phyloP scores from a whole-genome alignment of 1,284 basidiomycete genomes.

The Fistulinella staudtii region DNA sequence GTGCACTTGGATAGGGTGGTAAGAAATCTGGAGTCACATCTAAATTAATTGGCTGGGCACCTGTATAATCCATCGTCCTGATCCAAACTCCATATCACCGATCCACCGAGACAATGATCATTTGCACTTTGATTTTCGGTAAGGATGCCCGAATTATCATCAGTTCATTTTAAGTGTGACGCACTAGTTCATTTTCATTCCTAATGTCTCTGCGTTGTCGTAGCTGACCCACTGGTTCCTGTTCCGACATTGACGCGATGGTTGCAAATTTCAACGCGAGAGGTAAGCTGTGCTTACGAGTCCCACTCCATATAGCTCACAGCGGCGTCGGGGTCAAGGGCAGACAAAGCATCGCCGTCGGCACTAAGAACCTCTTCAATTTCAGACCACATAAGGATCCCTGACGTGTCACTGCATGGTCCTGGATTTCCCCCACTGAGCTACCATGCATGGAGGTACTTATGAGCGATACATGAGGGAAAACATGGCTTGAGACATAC shows the following conservation, averaged over 20 bases:
- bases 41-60: not conserved
- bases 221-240: conserved; percentile 4
- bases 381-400: conserved; percentile 3
- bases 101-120: not conserved
- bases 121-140: not conserved
- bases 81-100: conserved; percentile 2
- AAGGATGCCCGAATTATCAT: too few relatives aligned
- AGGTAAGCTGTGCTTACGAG: not conserved
- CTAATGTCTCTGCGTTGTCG: conserved; percentile 1
- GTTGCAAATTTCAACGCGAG: not conserved
- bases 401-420: not conserved
- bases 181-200: conserved; percentile 1
- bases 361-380: not conserved
- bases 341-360: not conserved
- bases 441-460: not conserved
- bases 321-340: not conserved
- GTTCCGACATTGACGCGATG: not conserved
- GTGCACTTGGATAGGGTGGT: not conserved
- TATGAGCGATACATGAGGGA: not conserved
- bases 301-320: conserved; percentile 4
- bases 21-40: not conserved
- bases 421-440: conserved; percentile 4
- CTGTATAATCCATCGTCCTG: conserved; percentile 1
- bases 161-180: not conserved
- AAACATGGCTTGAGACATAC: not conserved